Base-by-base conservation (phyloP, 2,329 filamentous ascomycete genomes). In the Clarireedia homoeocarpa region DNA sequence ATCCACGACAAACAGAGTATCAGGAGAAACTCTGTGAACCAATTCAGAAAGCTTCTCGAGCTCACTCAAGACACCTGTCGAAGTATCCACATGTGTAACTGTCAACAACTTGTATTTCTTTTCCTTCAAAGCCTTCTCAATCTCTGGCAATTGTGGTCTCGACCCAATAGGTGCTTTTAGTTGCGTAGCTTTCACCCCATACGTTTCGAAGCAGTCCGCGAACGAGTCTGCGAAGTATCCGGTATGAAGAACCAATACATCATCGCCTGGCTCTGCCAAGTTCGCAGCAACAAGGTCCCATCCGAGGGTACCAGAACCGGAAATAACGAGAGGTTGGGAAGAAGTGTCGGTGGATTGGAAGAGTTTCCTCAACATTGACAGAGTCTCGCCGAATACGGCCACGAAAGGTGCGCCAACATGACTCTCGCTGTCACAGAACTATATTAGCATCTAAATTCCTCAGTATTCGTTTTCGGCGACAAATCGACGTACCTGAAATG, bases 211-310 rank as follows among this genome's bases (percentile, higher is more conserved):
- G 75, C 91, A 96, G 74, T 95, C 86, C 63, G 89, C 89, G 70
- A 99, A 96, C 57, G 86, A 91, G 71, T 97, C 91, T 64, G 88
- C 91, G 70, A 99, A 99, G 81, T 99, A 99, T 63, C 94, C 94
- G 44, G 90, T 95, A 77, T 95, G 91, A 17, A 99, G 82, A 54
- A 99, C 91, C 42, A 99, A 81, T 24, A 88, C 94, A 58, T 96
- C 83, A 69, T 99, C 94, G 58, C 89, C 91, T 51, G 85, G 81
- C 76, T 99, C 92, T 59, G 89, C 80, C 61, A 99, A 76, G 76
- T 97, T 99, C 65, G 91, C 86, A n/a, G 91, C 87, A 47, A 97
- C 91, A 58, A 97, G 76, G 70, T 99, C 94, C 94, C 94, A 99
- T 59, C 94, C 94, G 6, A 99, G 80, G 20, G 94, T 99, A 57